Evolutionary conservation across 1,139 yeast species (phyloP).

Genomic region (Chernovozyma aurita): DNA sequence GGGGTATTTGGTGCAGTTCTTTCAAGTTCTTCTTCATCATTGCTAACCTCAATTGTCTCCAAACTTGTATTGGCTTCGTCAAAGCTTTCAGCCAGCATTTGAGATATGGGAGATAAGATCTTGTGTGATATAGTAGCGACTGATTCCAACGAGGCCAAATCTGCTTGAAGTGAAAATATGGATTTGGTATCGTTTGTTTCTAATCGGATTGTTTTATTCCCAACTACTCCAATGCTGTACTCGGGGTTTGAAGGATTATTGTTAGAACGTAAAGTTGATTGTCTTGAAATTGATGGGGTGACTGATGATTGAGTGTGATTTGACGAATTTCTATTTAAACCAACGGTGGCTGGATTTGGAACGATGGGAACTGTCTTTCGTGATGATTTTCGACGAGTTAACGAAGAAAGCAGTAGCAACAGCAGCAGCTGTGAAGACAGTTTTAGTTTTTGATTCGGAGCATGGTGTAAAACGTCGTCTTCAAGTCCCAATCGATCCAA

Average conservation of each 20-base stretch:
- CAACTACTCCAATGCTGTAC: conserved; percentile 6
- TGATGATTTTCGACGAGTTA: not conserved
- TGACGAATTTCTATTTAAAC: too few species aligned
- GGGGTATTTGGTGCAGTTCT: too few species aligned
- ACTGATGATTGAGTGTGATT: too few species aligned
- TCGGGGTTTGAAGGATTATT: conserved; percentile 3
- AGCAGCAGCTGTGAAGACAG: too few species aligned
- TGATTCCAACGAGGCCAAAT: conserved; percentile 7
- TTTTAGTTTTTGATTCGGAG: not conserved
- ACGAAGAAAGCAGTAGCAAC: not conserved
- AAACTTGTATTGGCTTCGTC: too few species aligned
- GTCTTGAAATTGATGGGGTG: conserved; percentile 1
- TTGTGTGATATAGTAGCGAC: conserved; percentile 7
- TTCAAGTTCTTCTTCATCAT: too few species aligned
- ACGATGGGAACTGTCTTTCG: too few species aligned
- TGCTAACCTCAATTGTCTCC: too few species aligned
- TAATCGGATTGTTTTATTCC: conserved; percentile 1
- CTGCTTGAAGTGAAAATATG: conserved; percentile 7
- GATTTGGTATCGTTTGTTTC: conserved; percentile 5
- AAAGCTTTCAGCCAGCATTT: too few species aligned
- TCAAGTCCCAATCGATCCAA: conserved; percentile 25
- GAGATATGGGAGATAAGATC: too few species aligned
- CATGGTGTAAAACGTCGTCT: conserved; percentile 9
- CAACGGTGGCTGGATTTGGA: too few species aligned
- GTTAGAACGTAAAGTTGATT: not conserved